Evolutionary conservation across 257 asterid species (phyloP).

Genomic region (Perilla frutescens): DNA sequence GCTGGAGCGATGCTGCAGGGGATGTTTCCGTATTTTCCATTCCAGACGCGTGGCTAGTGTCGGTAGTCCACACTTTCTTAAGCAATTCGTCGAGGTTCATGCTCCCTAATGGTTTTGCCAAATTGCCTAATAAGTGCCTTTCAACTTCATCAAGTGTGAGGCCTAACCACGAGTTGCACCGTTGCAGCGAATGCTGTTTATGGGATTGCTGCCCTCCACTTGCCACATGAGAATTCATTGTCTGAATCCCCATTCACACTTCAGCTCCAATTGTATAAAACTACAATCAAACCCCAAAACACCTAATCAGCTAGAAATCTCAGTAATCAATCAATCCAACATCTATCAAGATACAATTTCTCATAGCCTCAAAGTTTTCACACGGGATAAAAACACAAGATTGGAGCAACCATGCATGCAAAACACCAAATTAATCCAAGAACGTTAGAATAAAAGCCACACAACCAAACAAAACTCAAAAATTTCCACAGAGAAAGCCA

Average conservation of each 20-base stretch:
- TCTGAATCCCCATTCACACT: conserved; percentile 75
- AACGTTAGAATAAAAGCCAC: conserved; percentile 5
- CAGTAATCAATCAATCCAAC: conserved; percentile 18
- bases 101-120: conserved; percentile 69
- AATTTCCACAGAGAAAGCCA: background rate
- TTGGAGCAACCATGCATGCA: conserved; percentile 27
- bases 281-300: background rate
- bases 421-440: background rate
- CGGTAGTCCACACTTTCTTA: conserved; percentile 59
- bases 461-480: conserved; percentile 15
- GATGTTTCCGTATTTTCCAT: conserved; percentile 38
- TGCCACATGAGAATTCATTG: conserved; percentile 65
- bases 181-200: conserved; percentile 42
- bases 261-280: conserved; percentile 26
- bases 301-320: background rate
- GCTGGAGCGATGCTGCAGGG: conserved; percentile 64
- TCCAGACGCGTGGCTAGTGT: conserved; percentile 47
- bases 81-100: conserved; percentile 81
- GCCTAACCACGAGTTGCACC: conserved; percentile 71
- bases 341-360: conserved; percentile 11
- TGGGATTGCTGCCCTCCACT: conserved; percentile 59
- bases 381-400: background rate
- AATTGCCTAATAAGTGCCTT: conserved; percentile 53
- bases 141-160: conserved; percentile 67
- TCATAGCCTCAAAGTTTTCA: conserved; percentile 8